Evolutionary conservation across 2,329 filamentous ascomycete genomes (phyloP), one percentile per base, ranked within the genome.

Genomic region (Fusarium hainanense): DNA sequence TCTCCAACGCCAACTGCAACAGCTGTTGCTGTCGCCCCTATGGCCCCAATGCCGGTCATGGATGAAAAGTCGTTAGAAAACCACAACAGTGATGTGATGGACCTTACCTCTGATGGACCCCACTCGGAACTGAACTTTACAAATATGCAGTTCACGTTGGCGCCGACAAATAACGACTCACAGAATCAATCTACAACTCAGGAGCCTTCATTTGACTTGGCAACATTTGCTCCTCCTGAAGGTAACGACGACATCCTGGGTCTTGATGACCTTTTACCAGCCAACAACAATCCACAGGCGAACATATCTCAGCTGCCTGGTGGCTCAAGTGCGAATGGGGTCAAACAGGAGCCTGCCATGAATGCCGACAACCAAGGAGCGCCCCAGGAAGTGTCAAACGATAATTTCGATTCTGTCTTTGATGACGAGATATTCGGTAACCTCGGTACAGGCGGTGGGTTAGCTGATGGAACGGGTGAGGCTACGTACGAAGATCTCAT

Each of bases 111-210:
- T 4, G 68, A 64, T 25, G 69, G 69, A 11, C 57, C 69, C 21
- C 55, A 78, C 48, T 75, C 81, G n/a, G 82, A 83, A 54, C 79
- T 84, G 10, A 83, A 83, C 65, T 88, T 88, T 69, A 88, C 86
- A 16, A 81, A 88, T 66, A 88, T 88, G 85, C 82, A 85, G 37
- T 88, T 88, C 68, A 83, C 84, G 0, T 78, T 88, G 7, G 86
- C 84, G 3, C 83, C 85, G 1, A 66, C 81, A 11, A 79, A 77
- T 50, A 76, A 76, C 58, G 69, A 79, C 21, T 68, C 58, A 30
- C 74, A 77, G 46, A 63, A 74, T 18, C 58, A 57, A 30, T 40
- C 70, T 28, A 72, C 68, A 21, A 52, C 72, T 14, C 75, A 76
- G 57, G 82, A 83, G 59, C 75, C 79, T 9, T 78, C 82, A 7